Evolutionary conservation across 345 rosid species (phyloP).

Genomic region (Isatis tinctoria): DNA sequence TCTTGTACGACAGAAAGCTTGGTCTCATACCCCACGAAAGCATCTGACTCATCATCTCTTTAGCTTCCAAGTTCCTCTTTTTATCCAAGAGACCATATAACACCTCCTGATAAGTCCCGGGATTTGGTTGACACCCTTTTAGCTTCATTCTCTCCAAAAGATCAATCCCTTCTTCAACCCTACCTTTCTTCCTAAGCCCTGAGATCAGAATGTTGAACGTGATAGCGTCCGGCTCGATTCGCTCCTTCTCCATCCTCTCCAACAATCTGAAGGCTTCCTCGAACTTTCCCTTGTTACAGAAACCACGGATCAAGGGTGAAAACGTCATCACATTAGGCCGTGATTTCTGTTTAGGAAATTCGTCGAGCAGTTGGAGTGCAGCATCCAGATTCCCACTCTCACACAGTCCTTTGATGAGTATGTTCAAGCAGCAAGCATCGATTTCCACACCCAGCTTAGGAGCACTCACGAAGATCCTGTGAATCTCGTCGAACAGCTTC

Average conservation of each 20-base stretch:
- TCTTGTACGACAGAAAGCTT: constrained; percentile 64
- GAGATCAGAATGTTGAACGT: constrained; percentile 82
- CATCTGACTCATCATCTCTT: constrained; percentile 55
- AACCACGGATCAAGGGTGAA: constrained; percentile 65
- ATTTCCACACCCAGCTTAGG: constrained; percentile 67
- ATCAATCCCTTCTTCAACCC: constrained; percentile 59
- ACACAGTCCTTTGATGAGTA: constrained; percentile 71
- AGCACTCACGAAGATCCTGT: constrained; percentile 54
- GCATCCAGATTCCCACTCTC: constrained; percentile 59
- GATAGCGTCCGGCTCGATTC: constrained; percentile 62
- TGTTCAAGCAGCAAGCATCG: constrained; percentile 81
- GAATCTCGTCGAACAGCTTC: constrained; percentile 59
- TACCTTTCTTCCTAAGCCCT: constrained; percentile 74
- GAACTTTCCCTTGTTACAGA: constrained; percentile 55
- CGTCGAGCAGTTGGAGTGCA: constrained; percentile 80
- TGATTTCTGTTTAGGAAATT: constrained; percentile 79
- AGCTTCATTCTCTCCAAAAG: constrained; percentile 56
- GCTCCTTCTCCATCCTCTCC: constrained; percentile 68
- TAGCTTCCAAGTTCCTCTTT: constrained; percentile 51
- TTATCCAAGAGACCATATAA: constrained; percentile 72
- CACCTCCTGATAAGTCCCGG: constrained; percentile 73
- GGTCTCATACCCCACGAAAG: constrained; percentile 49
- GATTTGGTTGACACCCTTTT: constrained; percentile 68
- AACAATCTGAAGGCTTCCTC: constrained; percentile 59
- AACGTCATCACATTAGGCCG: constrained; percentile 70